These are phyloP conservation scores for Gigaspora rosea DNA, from an alignment of 192 early-diverging fungal species.

Conservation along the genomic window DNA sequence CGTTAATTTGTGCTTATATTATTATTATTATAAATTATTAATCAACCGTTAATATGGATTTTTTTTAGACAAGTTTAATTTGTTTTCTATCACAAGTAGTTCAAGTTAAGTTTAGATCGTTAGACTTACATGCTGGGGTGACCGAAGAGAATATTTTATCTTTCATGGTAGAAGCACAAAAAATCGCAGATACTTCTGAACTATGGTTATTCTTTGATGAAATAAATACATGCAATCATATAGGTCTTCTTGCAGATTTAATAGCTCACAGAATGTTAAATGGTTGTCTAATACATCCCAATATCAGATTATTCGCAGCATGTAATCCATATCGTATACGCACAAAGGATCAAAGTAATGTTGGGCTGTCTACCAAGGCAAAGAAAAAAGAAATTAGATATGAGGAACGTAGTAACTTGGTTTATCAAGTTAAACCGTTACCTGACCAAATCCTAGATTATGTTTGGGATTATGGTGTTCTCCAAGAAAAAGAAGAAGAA, in stretches of 20 bases:
- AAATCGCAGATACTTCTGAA: background rate
- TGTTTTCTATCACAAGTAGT: constrained; percentile 12
- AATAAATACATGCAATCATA: constrained; percentile 29
- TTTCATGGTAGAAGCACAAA: constrained; percentile 6
- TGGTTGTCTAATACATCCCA: constrained; percentile 4
- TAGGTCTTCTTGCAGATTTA: constrained; percentile 21
- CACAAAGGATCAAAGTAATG: background rate
- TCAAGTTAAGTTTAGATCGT: background rate
- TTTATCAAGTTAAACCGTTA: constrained; percentile 31
- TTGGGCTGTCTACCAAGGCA: constrained; percentile 17
- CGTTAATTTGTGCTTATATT: too few relatives aligned
- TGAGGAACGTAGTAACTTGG: constrained; percentile 16
- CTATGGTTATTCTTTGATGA: constrained; percentile 33
- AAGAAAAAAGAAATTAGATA: background rate
- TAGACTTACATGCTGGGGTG: constrained; percentile 24
- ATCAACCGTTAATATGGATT: too few relatives aligned
- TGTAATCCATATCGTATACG: constrained; percentile 33
- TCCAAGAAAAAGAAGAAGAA: constrained; percentile 20
- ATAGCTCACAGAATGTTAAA: constrained; percentile 7
- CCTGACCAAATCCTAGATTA: constrained; percentile 29
- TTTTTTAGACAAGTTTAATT: constrained; percentile 23
- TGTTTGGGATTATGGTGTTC: constrained; percentile 30
- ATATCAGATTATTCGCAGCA: constrained; percentile 27
- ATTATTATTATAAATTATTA: too few relatives aligned
- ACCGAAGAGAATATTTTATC: background rate